phyloP scores from a whole-genome alignment of 2,329 filamentous ascomycete genomes.

The Fusarium sambucinum region DNA sequence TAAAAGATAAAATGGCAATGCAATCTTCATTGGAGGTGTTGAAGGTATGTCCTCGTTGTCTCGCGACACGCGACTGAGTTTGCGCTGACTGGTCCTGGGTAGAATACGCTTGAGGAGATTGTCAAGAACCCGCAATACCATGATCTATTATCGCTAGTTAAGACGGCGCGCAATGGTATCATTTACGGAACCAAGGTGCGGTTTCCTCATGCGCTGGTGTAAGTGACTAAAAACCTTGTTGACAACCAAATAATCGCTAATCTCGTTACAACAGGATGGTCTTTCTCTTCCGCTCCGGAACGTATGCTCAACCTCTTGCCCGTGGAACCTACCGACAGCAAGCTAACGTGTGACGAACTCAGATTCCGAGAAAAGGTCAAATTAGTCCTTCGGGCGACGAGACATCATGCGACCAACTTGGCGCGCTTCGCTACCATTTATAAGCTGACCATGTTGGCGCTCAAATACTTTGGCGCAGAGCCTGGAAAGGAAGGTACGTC shows the following conservation, averaged over 20 bases:
- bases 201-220: conserved; percentile 95
- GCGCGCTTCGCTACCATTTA: conserved; percentile 92
- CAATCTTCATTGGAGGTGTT: conserved; percentile 46
- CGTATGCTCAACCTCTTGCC: conserved; percentile 63
- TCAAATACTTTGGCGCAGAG: conserved; percentile 72
- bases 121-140: conserved; percentile 87
- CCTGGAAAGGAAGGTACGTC: conserved; percentile 69
- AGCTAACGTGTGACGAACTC: conserved; percentile 34
- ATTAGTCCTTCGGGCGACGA: conserved; percentile 86
- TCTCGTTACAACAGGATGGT: conserved; percentile 76
- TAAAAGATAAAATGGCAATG: conserved; percentile 45
- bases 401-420: conserved; percentile 90
- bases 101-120: conserved; percentile 80
- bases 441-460: conserved; percentile 81
- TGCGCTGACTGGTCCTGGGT: conserved; percentile 23
- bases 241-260: conserved; percentile 33
- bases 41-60: conserved; percentile 42
- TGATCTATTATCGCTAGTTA: conserved; percentile 85
- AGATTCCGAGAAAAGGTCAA: conserved; percentile 79
- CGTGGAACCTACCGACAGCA: not conserved
- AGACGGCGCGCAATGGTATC: conserved; percentile 94
- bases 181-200: conserved; percentile 98
- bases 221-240: conserved; percentile 40
- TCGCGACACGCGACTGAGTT: not conserved
- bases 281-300: conserved; percentile 92